Percentiles rank a stretch among this genome's conserved stretches.
Evolutionary conservation across 106 monocot genomes (phyloP).

Genomic region (Narthecium ossifragum): DNA sequence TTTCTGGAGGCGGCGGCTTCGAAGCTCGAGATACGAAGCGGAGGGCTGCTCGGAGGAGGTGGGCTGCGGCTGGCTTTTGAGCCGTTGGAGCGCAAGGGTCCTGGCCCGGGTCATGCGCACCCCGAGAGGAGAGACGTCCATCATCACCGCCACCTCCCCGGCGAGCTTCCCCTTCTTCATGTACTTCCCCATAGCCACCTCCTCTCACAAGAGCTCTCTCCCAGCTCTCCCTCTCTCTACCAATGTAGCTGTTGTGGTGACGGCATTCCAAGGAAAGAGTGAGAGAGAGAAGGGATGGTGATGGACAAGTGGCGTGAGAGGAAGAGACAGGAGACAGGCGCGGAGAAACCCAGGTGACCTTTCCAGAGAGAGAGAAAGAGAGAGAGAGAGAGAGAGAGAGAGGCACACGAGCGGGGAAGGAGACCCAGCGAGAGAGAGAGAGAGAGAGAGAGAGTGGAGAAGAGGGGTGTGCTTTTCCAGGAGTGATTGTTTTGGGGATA

Average conservation of each 20-base stretch:
- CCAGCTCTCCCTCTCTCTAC: not conserved
- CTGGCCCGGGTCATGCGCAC: constrained; percentile 80
- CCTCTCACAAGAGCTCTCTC: too few relatives aligned
- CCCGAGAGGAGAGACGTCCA: constrained; percentile 40
- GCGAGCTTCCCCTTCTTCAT: constrained; percentile 68
- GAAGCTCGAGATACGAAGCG: constrained; percentile 34
- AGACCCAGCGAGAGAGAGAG: not conserved
- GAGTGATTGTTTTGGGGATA: too few relatives aligned
- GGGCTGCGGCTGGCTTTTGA: constrained; percentile 18
- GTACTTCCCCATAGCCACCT: constrained; percentile 64
- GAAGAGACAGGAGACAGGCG: not conserved
- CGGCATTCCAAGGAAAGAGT: not conserved
- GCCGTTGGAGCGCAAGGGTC: constrained; percentile 67
- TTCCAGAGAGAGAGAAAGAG: not conserved
- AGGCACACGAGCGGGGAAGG: not conserved
- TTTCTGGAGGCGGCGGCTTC: constrained; percentile 43
- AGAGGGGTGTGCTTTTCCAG: too few relatives aligned
- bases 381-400: not conserved
- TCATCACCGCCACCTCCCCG: constrained; percentile 62
- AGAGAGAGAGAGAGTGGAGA: too few relatives aligned
- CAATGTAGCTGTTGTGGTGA: not conserved
- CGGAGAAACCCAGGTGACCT: not conserved
- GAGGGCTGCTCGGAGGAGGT: not conserved
- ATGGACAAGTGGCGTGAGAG: not conserved
- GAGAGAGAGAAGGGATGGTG: not conserved